Evolutionary conservation across 495 filamentous ascomycete genomes (phyloP).

Genomic region (Neohortaea acidophila): DNA sequence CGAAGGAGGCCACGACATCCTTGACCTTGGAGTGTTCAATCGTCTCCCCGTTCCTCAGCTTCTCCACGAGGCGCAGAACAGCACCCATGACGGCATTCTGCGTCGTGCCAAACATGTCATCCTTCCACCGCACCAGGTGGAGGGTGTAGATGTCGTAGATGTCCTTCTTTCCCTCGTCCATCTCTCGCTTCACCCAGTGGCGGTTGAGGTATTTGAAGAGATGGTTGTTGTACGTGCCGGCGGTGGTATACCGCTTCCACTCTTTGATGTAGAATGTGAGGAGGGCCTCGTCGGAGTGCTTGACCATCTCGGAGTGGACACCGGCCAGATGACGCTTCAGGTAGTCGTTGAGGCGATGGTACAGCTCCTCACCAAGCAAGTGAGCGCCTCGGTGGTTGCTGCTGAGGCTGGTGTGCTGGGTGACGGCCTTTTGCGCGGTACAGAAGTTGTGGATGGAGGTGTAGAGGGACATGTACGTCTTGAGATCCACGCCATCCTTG

Average conservation of each 20-base stretch:
- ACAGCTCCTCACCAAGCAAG: conserved; percentile 88
- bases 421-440: conserved; percentile 85
- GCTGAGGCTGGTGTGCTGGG: conserved; percentile 23
- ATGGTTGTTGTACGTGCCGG: conserved; percentile 93
- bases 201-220: conserved; percentile 93
- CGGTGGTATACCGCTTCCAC: conserved; percentile 89
- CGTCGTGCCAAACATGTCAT: conserved; percentile 72
- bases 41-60: conserved; percentile 93
- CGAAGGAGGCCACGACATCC: conserved; percentile 91
- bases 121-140: conserved; percentile 86
- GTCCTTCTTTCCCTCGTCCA: conserved; percentile 98
- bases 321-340: conserved; percentile 56
- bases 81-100: conserved; percentile 85
- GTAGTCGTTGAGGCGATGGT: conserved; percentile 75
- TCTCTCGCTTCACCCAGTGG: conserved; percentile 98
- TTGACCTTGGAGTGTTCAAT: conserved; percentile 96
- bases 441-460: conserved; percentile 99
- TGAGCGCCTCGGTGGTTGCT: conserved; percentile 70
- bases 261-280: conserved; percentile 91
- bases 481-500: conserved; percentile 83
- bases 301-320: conserved; percentile 51
- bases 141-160: conserved; percentile 96
- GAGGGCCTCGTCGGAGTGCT: conserved; percentile 77
- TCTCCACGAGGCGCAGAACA: conserved; percentile 89
- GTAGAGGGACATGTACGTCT: conserved; percentile 92